Base-by-base conservation (phyloP, 2,329 filamentous ascomycete genomes). In the Helotiales sp. region DNA sequence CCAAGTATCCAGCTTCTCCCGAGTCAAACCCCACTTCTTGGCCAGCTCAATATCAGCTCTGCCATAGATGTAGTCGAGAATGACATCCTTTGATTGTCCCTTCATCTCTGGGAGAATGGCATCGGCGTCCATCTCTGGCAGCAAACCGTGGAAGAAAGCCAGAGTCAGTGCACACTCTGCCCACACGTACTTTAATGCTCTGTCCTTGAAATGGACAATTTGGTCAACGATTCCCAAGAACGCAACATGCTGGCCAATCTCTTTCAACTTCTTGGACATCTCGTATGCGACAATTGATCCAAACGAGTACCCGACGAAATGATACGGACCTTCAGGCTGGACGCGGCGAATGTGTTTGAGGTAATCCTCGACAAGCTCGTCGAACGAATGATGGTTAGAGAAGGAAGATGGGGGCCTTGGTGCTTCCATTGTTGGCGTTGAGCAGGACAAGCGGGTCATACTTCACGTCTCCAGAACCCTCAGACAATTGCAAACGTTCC, bases 251-350 rank as follows among this genome's bases (percentile, higher is more conserved):
- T 75, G 71, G 0, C 72, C 73, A 2, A 67, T 54, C 0, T 36
- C 40, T 49, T 81, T 74, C 9, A 83, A 71, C 1, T 60, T 30
- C 66, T 83, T 83, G 12, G 74, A 70, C 0, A 79, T 66, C 63
- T 83, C 80, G 57, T 82, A 84, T 0, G 79, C 77, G 0, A 82
- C 57, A 66, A 80, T 80, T 5, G 71, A 62, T 1, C 81, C 80
- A 62, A 77, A 82, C 5, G 72, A 77, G 63, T 83, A 83, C 0
- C 81, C 81, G 0, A 77, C 76, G 1, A 84, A 65, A 0, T 77
- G 77, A 60, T 84, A 84, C 0, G 81, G 80, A 0, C 81, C 80
- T 0, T 67, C 13, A 0, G 80, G 79, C 57, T 84, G 81, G 1
- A 56, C 58, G 3, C 54, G 24, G n/a, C 72, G 72, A 34, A 84